Evolutionary conservation across 2,329 filamentous ascomycete genomes (phyloP).

Genomic region (Fusarium pseudograminearum): DNA sequence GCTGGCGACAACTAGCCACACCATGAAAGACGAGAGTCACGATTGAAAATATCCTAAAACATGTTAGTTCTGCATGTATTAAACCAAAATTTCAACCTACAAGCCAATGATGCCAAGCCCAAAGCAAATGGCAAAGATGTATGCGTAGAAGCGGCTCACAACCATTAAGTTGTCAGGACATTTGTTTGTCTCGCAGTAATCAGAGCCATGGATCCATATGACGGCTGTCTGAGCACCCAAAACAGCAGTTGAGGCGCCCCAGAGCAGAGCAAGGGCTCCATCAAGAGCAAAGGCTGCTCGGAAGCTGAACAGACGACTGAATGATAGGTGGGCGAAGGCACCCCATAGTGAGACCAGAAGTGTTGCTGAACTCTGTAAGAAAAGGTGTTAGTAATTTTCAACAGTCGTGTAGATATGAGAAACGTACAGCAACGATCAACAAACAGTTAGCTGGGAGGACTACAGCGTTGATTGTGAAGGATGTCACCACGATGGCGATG

Average conservation of each 20-base stretch:
- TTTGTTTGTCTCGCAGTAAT: slow-evolving; percentile 45
- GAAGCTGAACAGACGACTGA: slow-evolving; percentile 63
- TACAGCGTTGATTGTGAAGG: slow-evolving; percentile 55
- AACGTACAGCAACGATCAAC: slow-evolving; percentile 55
- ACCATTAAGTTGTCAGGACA: slow-evolving; percentile 29
- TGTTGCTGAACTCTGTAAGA: slow-evolving; percentile 56
- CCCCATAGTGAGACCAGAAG: slow-evolving; percentile 61
- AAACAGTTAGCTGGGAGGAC: slow-evolving; percentile 54
- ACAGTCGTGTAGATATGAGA: neutral
- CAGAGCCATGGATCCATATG: slow-evolving; percentile 33
- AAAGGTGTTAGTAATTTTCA: accelerated
- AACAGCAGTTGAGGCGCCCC: slow-evolving; percentile 60
- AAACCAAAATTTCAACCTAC: slow-evolving; percentile 49
- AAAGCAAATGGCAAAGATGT: slow-evolving; percentile 51
- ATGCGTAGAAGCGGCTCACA: slow-evolving; percentile 43
- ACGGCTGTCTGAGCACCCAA: slow-evolving; percentile 53
- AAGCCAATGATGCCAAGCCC: slow-evolving; percentile 58
- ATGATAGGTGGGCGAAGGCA: slow-evolving; percentile 57
- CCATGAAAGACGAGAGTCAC: slow-evolving; percentile 57
- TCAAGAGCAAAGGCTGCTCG: slow-evolving; percentile 66
- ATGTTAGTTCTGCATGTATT: neutral
- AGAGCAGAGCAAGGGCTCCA: slow-evolving; percentile 64
- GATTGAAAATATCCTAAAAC: slow-evolving; percentile 56
- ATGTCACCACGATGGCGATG: slow-evolving; percentile 60
- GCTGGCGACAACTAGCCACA: slow-evolving; percentile 59